A percentile compares a stretch with the other conserved stretches of the same genome.
Conservation (phyloP, 108 stramenopile genomes). For the Cyclotella distinguenda region DNA sequence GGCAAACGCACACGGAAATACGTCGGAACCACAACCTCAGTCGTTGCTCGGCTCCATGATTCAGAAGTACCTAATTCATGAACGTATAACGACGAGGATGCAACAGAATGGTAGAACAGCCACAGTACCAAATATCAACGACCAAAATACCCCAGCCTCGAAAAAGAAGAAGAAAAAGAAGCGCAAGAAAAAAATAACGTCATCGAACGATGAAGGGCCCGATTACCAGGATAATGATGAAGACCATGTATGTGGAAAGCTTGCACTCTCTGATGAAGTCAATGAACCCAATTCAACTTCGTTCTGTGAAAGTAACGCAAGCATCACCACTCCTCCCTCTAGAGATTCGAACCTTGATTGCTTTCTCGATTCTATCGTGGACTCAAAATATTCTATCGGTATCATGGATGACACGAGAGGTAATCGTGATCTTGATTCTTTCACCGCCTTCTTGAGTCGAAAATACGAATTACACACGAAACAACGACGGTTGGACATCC, state of each 20-base stretch:
- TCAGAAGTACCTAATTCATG: background rate
- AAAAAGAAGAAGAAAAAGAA: conserved; percentile 13
- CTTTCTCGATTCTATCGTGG: conserved; percentile 26
- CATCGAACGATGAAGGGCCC: background rate
- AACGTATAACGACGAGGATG: background rate
- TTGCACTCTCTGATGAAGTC: background rate
- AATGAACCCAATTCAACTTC: background rate
- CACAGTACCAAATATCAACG: background rate
- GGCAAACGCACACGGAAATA: background rate
- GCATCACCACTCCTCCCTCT: background rate
- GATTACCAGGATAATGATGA: conserved; percentile 1
- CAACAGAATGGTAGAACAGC: background rate
- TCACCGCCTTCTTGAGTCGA: conserved; percentile 4
- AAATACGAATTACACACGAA: conserved; percentile 16
- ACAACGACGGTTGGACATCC: background rate
- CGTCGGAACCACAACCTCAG: background rate
- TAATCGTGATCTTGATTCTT: conserved; percentile 20
- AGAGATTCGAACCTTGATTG: background rate
- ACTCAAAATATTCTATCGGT: background rate
- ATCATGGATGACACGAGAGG: background rate
- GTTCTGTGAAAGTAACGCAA: background rate
- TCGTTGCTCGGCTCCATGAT: conserved; percentile 9
- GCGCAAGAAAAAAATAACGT: background rate
- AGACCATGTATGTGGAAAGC: background rate
- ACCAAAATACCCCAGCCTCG: background rate